Base-by-base conservation (phyloP, 345 rosid species). In the Pistacia integerrima region DNA sequence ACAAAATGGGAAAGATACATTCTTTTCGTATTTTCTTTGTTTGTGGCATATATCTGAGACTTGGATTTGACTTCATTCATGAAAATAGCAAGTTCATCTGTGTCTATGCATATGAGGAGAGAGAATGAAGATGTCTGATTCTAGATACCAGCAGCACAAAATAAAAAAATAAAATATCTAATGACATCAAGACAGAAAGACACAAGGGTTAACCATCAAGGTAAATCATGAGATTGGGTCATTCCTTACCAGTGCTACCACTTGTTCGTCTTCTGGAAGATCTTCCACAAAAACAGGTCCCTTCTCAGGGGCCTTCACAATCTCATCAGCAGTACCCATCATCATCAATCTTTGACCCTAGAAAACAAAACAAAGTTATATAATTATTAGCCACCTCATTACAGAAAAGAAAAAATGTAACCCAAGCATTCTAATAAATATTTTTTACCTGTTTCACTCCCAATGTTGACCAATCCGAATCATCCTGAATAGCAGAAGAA, bases 241-340 rank as follows among this genome's bases (percentile, higher is more conserved):
- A 55, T 35, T 70, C 28, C 10, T 79, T 86, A 92, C 99, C 88
- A 89, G 82, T 60, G 89, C 86, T 49, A 81, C 83, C 63, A 84
- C 97, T 87, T 87, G 97, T 68, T 90, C 98, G 86, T 97, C 99
- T 77, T 94, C 97, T 11, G 97, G 98, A 84, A 97, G 90, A 88
- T 97, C 99, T 86, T 97, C 99, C 28, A 91, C 81, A 79, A 97
- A 97, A 77, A 97, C 87, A 83, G 90, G 94, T 41, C 93, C 94
- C 85, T 92, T 96, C 74, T 96, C 98, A 18, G 99, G 98, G 74
- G 97, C 97, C 82, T 92, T 94, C 76, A 97, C 91, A 67, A 94
- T 84, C 90, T 94, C 97, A 83, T 91, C 99, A 12, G 95, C 97
- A 77, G 98, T 92, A 79, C 98, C 99, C 97, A 96, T 92, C 99